Evolutionary conservation across 257 asterid species (phyloP).

Genomic region (Misopates orontium): DNA sequence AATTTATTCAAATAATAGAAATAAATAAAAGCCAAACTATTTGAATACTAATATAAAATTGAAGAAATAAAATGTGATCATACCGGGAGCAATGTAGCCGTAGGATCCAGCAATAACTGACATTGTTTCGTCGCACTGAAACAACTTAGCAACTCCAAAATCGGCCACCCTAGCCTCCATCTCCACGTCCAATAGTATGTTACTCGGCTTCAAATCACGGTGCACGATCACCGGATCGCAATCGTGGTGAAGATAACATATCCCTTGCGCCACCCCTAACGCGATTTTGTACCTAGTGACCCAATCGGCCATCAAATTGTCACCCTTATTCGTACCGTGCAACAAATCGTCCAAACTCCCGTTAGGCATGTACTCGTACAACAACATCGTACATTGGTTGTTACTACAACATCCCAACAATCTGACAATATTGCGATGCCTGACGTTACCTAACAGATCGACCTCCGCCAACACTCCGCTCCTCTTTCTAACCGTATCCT

Average conservation of each 20-base stretch:
- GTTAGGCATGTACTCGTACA: slow-evolving; percentile 93
- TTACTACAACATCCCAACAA: slow-evolving; percentile 73
- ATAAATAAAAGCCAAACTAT: neutral
- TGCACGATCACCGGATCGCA: slow-evolving; percentile 82
- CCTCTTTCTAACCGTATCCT: slow-evolving; percentile 46
- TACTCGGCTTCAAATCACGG: slow-evolving; percentile 74
- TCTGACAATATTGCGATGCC: slow-evolving; percentile 85
- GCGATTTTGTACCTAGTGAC: slow-evolving; percentile 67
- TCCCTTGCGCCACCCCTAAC: slow-evolving; percentile 89
- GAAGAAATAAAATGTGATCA: neutral
- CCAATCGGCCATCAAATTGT: slow-evolving; percentile 68
- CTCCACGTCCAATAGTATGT: slow-evolving; percentile 63
- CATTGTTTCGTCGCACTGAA: slow-evolving; percentile 70
- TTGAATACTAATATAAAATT: neutral
- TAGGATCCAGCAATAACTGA: slow-evolving; percentile 89
- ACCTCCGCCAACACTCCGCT: slow-evolving; percentile 91
- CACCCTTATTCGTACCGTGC: slow-evolving; percentile 67
- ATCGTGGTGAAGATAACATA: slow-evolving; percentile 88
- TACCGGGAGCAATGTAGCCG: slow-evolving; percentile 98
- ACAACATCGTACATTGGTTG: slow-evolving; percentile 63
- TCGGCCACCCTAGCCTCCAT: slow-evolving; percentile 91
- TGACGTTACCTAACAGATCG: slow-evolving; percentile 77
- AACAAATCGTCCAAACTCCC: slow-evolving; percentile 79
- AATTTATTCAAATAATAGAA: neutral
- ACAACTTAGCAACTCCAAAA: slow-evolving; percentile 83